Conservation (phyloP, 179 eudicot genomes). For the Silene noctiflora region DNA sequence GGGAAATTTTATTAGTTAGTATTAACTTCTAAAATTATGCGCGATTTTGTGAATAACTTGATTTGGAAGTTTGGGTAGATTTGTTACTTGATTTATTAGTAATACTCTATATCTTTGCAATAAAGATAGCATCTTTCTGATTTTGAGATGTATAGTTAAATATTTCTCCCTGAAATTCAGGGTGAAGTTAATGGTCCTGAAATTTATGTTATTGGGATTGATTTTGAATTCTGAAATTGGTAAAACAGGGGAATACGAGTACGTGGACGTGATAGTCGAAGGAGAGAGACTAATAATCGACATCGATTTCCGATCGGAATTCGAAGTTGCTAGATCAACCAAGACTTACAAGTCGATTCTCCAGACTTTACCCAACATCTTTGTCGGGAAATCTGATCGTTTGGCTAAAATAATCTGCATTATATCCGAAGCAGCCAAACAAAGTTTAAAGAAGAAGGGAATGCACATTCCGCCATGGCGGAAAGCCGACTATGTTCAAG, state of each 20-base stretch:
- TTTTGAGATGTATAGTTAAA: background rate
- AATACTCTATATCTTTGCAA: slow-evolving; percentile 1
- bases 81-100: background rate
- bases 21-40: slow-evolving; percentile 1
- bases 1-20: background rate
- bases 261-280: slow-evolving; percentile 53
- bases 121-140: background rate
- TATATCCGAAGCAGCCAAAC: slow-evolving; percentile 56
- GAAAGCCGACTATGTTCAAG: slow-evolving; percentile 52
- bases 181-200: background rate
- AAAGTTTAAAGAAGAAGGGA: slow-evolving; percentile 58
- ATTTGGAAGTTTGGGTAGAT: slow-evolving; percentile 17
- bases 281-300: slow-evolving; percentile 57
- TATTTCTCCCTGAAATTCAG: slow-evolving; percentile 9
- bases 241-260: slow-evolving; percentile 59
- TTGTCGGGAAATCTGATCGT: slow-evolving; percentile 62
- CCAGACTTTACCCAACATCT: slow-evolving; percentile 48
- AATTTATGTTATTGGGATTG: slow-evolving; percentile 22
- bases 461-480: slow-evolving; percentile 74
- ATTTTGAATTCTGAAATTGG: slow-evolving; percentile 12
- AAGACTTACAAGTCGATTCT: slow-evolving; percentile 49
- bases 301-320: slow-evolving; percentile 61
- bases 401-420: slow-evolving; percentile 48
- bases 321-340: slow-evolving; percentile 64
- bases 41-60: background rate